Conservation (phyloP, 2,329 filamentous ascomycete genomes). For the Exophiala lecanii-corni region DNA sequence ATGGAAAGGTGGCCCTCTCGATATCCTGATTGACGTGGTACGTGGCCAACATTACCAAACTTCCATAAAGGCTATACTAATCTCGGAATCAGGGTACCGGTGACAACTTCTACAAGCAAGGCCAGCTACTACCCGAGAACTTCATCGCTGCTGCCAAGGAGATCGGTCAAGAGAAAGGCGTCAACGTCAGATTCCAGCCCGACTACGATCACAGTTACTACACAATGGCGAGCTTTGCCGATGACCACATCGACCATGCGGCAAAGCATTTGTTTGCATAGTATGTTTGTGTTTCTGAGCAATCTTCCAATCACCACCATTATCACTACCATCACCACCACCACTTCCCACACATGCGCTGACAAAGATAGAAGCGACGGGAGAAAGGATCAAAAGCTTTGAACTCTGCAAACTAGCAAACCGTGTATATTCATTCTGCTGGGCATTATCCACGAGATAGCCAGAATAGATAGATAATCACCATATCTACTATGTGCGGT, state of each 20-base stretch:
- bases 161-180: slow-evolving; percentile 62
- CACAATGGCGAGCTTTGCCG: slow-evolving; percentile 86
- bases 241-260: slow-evolving; percentile 86
- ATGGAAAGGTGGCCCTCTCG: slow-evolving; percentile 65
- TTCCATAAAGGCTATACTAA: slow-evolving; percentile 2
- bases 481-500: too few species aligned
- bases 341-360: too few species aligned
- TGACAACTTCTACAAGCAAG: slow-evolving; percentile 95
- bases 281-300: slow-evolving; percentile 33
- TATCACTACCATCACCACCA: too few species aligned
- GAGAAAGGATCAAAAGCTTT: slow-evolving; percentile 22
- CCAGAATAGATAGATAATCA: too few species aligned
- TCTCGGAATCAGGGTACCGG: slow-evolving; percentile 63
- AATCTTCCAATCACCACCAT: too few species aligned
- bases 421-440: too few species aligned
- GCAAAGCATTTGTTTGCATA: slow-evolving; percentile 73
- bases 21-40: slow-evolving; percentile 82
- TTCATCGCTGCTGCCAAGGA: slow-evolving; percentile 74
- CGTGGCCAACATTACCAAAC: slow-evolving; percentile 33
- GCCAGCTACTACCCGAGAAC: slow-evolving; percentile 91
- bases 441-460: too few species aligned
- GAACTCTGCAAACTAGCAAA: too few species aligned
- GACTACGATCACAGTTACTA: slow-evolving; percentile 98
- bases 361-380: slow-evolving; percentile 27
- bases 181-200: slow-evolving; percentile 77